Evolutionary conservation across 148 eudicot species (phyloP), one percentile per base, ranked within the genome.

Genomic region (Chenopodium album): DNA sequence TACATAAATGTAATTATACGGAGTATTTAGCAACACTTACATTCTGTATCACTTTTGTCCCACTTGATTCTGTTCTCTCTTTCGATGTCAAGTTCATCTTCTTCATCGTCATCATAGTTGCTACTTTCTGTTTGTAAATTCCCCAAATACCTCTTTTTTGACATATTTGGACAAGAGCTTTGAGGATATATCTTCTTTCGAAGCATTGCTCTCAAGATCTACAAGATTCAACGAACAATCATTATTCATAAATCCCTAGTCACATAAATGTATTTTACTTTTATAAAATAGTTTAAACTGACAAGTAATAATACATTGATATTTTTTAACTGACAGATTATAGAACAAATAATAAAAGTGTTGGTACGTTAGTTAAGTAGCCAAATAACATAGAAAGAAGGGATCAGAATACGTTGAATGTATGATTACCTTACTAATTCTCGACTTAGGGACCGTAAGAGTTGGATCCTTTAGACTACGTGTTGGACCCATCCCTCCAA

Each of bases 121-220:
- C 12, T 34, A 70, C 3, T 66, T 75, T 78, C 9, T 64, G 59
- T 70, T 1, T 80, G 83, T 78, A 73, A 77, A 26, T 50, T 83
- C 13, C 85, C 88, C 85, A 92, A 78, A 76, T 79, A 89, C 78
- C 80, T 94, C 71, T 85, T 89, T 73, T 82, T 73, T 14, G 86
- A 22, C 76, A 77, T 72, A 59, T 84, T 81, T 32, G 84, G 86
- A 76, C 64, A 78, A 67, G 87, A 78, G 75, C 69, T 87, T 62
- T 91, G 98, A 37, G 96, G 98, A 76, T 94, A 82, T 86, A 94
- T 87, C 86, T 94, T 91, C 87, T 92, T 94, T 54, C 91, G 83
- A 74, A 94, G 87, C 76, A 94, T 81, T 73, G 91, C 88, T 78
- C 90, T 88, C 82, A 91, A 76, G 31, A 90, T 87, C 97, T 92